Conservation (phyloP, 2,329 filamentous ascomycete genomes). For the Aureobasidium melanogenum region DNA sequence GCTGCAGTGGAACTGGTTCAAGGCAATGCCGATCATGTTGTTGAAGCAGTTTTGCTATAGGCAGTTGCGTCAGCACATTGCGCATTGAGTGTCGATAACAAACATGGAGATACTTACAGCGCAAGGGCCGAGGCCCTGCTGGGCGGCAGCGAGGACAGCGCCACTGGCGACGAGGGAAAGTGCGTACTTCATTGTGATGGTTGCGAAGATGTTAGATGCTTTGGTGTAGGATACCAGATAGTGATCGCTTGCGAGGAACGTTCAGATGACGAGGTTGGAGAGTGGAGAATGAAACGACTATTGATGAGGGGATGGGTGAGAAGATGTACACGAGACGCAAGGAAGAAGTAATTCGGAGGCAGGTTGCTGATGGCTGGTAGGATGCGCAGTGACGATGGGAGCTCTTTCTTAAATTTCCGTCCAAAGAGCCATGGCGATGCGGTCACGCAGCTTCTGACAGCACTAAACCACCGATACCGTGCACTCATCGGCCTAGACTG, state of each 20-base stretch:
- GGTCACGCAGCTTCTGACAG: neutral
- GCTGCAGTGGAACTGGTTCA: slow-evolving; percentile 23
- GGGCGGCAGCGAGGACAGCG: slow-evolving; percentile 26
- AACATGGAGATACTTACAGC: slow-evolving; percentile 24
- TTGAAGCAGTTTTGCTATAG: slow-evolving; percentile 27
- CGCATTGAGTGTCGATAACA: neutral
- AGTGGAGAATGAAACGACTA: slow-evolving; percentile 4
- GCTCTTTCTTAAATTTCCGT: slow-evolving; percentile 3
- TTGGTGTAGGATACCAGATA: slow-evolving; percentile 8
- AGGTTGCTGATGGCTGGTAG: slow-evolving; percentile 3
- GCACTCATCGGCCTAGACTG: neutral
- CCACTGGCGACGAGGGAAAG: slow-evolving; percentile 23
- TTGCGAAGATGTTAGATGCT: slow-evolving; percentile 3
- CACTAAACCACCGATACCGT: neutral
- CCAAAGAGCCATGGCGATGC: neutral
- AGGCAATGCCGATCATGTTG: slow-evolving; percentile 28
- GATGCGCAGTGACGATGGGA: slow-evolving; percentile 6
- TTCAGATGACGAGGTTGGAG: slow-evolving; percentile 1
- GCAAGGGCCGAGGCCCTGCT: slow-evolving; percentile 25
- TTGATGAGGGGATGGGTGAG: neutral
- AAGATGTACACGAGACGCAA: slow-evolving; percentile 2
- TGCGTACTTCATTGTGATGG: slow-evolving; percentile 26
- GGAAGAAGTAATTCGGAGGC: neutral
- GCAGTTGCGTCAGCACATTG: neutral
- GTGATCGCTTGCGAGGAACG: neutral